These are phyloP conservation scores for Suillus plorans DNA, from an alignment of 768 basidiomycete species.

Conservation along the genomic window DNA sequence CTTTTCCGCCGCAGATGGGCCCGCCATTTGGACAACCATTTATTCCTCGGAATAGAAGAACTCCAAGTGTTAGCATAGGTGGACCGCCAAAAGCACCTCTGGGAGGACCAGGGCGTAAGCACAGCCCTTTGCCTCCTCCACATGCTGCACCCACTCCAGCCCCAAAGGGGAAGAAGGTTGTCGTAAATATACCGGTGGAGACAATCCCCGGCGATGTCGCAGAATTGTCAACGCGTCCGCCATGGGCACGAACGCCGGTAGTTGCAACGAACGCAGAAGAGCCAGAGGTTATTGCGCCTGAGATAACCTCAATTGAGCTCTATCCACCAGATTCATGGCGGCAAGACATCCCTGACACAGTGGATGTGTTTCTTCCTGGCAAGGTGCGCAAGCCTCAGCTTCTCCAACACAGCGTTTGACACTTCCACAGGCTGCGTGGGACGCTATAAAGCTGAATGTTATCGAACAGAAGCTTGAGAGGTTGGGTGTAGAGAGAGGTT, in stretches of 20 bases:
- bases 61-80: conserved; percentile 68
- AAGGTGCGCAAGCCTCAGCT: conserved; percentile 48
- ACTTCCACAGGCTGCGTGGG: conserved; percentile 64
- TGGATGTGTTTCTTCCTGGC: conserved; percentile 83
- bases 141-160: conserved; percentile 31
- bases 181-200: conserved; percentile 75
- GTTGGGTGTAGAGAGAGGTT: conserved; percentile 72
- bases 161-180: conserved; percentile 61
- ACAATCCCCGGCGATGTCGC: conserved; percentile 40
- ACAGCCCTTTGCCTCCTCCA: conserved; percentile 57
- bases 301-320: conserved; percentile 46
- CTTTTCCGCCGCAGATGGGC: conserved; percentile 52
- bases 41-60: conserved; percentile 61
- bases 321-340: conserved; percentile 70
- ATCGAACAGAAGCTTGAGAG: conserved; percentile 83
- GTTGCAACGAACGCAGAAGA: conserved; percentile 34
- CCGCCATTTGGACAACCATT: conserved; percentile 50
- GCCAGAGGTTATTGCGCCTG: conserved; percentile 27
- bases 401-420: conserved; percentile 10
- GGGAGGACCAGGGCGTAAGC: conserved; percentile 77
- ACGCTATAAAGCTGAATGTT: conserved; percentile 61
- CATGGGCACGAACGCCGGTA: conserved; percentile 66
- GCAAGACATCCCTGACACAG: conserved; percentile 54
- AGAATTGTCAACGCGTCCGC: conserved; percentile 40
- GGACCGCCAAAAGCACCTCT: conserved; percentile 87